Evolutionary conservation across 257 asterid genomes (phyloP), one percentile per base, ranked within the genome.

Genomic region (Solanum tarijense): DNA sequence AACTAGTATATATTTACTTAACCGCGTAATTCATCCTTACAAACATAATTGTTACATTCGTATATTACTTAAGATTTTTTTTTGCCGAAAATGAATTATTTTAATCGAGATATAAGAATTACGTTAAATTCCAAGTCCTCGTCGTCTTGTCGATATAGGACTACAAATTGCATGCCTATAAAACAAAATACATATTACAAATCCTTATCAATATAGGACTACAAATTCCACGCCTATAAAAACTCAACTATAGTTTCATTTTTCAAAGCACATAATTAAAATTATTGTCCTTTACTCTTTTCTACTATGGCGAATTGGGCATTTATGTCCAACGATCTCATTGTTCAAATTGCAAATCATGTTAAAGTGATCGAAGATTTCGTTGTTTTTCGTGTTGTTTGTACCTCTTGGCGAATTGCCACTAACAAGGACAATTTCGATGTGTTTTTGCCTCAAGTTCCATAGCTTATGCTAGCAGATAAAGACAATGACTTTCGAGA

Each of bases 191-290:
- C 21, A 52, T 5, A 52, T 16, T 52, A 0, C 23, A 52, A 52
- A 16, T 52, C 62, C 62, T 52, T 52, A 16, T 52, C 1, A 14
- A 16, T 5, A 52, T 18, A 55, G n/a, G 65, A 18, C 65, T 55
- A 55, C n/a, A 55, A 55, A 55, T 18, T 55, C 4, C 65, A 55
- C 2, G n/a, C 65, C n/a, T 18, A 55, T 55, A 55, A 55, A 55
- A 55, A 18, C n/a, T 55, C 62, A 55, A 55, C 2, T 55, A 55
- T 18, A 55, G n/a, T 18, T 2, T 18, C 62, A 18, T 55, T 18
- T 0, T 55, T 18, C 65, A 55, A 55, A 18, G 4, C 0, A 18
- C 9, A 55, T 0, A 18, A 55, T 6, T 0, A 0, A 18, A 55
- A 55, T 6, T 55, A 0, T 6, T 13, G 8, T 14, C 60, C 21